Evolutionary conservation across 176 grass and related monocot species (phyloP), one percentile per base, ranked within the genome.

Genomic region (Phyllostachys edulis): DNA sequence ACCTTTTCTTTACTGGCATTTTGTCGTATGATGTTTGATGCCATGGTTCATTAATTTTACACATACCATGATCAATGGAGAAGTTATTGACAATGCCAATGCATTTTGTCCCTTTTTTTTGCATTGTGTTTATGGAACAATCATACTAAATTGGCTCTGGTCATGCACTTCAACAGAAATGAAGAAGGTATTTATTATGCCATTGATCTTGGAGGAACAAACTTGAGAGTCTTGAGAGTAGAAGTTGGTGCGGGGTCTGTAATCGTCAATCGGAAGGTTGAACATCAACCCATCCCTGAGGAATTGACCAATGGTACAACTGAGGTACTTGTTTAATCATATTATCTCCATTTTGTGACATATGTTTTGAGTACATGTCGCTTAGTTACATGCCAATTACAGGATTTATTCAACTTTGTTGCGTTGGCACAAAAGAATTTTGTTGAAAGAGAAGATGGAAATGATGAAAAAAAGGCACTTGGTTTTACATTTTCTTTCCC

Each of bases 401-500:
- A 98, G 96, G 86, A 90, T 54, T 84, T 98, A 55, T 98, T 95
- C 85, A 83, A 80, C 90, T 95, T 94, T 83, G 89, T 94, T 85
- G 89, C 96, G 2, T 54, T 66, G 41, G 75, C 62, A 47, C 46
- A 95, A 49, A 98, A 92, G 83, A 84, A 79, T 63, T 95, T 95
- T 67, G 77, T 98, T 67, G 89, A 93, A 90, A 90, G 9, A 82
- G 92, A 95, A 44, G 87, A 90, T 69, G 77, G 70, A 17, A 74
- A 80, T 78, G 87, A 90, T 61, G 80, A 85, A 42, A 82, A 61
- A 83, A 92, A 63, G 47, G 88, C 68, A 7, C 86, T 99, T 83
- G 96, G 93, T 69, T 96, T 99, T 87, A 96, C 96, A 46, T 99
- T 99, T 92, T 96, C 96, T 87, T 99, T 99, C 81, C 96, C 96